A percentile compares a stretch with the other conserved stretches of the same genome.
These are phyloP conservation scores for Tricholoma saponaceum DNA, from an alignment of 768 basidiomycete genomes.

Conservation along the genomic window DNA sequence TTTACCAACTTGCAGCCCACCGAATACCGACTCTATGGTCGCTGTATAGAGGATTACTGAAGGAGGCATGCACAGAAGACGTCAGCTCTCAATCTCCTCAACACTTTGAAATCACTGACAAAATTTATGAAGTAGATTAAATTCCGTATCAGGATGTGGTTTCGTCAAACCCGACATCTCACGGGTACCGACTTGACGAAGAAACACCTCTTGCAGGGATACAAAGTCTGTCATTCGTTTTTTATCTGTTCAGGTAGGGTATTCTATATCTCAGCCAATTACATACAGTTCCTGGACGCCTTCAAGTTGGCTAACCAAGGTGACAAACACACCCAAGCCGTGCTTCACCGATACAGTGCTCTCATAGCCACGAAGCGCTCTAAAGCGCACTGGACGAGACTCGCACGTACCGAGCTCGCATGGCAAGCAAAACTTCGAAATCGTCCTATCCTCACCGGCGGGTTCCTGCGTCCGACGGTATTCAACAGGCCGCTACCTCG, in stretches of 20 bases:
- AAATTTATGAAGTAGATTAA: slow-evolving; percentile 41
- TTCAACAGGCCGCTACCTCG: slow-evolving; percentile 74
- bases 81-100: slow-evolving; percentile 33
- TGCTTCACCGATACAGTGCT: slow-evolving; percentile 55
- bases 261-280: background rate
- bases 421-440: slow-evolving; percentile 51
- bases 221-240: slow-evolving; percentile 45
- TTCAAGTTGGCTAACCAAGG: slow-evolving; percentile 54
- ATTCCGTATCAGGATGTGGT: slow-evolving; percentile 50
- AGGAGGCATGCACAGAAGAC: slow-evolving; percentile 48
- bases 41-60: slow-evolving; percentile 68
- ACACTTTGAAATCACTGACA: background rate
- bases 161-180: slow-evolving; percentile 45
- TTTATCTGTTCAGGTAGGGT: background rate
- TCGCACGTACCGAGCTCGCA: slow-evolving; percentile 46
- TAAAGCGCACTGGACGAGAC: slow-evolving; percentile 42
- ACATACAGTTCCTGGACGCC: slow-evolving; percentile 56
- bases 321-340: slow-evolving; percentile 37
- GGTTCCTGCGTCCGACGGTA: slow-evolving; percentile 57
- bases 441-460: slow-evolving; percentile 70
- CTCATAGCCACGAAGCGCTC: slow-evolving; percentile 50
- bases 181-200: slow-evolving; percentile 53
- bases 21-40: slow-evolving; percentile 74
- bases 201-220: slow-evolving; percentile 42
- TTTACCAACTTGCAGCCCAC: slow-evolving; percentile 68